phyloP scores from a whole-genome alignment of 176 grass and related monocot genomes.

The Juncus effusus region DNA sequence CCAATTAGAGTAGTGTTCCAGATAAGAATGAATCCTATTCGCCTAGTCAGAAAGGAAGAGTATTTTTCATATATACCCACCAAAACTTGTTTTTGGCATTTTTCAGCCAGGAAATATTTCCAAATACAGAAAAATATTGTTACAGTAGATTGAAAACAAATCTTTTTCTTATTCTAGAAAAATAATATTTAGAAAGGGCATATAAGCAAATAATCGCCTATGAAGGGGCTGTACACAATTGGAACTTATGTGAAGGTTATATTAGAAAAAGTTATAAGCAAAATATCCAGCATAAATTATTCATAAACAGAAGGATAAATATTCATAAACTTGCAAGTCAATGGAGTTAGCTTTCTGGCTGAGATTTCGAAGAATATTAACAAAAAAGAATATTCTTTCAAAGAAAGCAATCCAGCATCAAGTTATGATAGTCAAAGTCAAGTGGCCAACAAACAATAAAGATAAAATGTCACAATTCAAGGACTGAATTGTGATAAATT shows the following conservation, averaged over 20 bases:
- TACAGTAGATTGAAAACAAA: neutral
- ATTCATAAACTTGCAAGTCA: constrained; percentile 21
- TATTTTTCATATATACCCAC: constrained; percentile 1
- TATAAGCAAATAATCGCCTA: neutral
- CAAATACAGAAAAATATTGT: neutral
- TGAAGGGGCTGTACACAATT: neutral
- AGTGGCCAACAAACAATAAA: neutral
- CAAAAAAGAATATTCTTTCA: neutral
- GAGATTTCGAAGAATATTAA: neutral
- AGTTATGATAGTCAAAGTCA: neutral
- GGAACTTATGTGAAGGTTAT: neutral
- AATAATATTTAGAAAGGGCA: neutral
- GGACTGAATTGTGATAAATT: too few relatives aligned
- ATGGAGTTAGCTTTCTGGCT: constrained; percentile 16
- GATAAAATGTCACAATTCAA: too few relatives aligned
- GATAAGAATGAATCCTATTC: constrained; percentile 13
- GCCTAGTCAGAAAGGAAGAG: neutral
- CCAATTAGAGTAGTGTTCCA: constrained; percentile 10
- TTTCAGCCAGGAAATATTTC: neutral
- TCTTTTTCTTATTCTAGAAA: neutral
- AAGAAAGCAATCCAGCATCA: neutral
- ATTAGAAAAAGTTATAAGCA: constrained; percentile 14
- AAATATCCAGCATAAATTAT: neutral
- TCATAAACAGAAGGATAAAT: neutral
- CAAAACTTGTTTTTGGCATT: neutral